Base-by-base conservation (phyloP, 108 stramenopile genomes). In the Stephanodiscus triporus region DNA sequence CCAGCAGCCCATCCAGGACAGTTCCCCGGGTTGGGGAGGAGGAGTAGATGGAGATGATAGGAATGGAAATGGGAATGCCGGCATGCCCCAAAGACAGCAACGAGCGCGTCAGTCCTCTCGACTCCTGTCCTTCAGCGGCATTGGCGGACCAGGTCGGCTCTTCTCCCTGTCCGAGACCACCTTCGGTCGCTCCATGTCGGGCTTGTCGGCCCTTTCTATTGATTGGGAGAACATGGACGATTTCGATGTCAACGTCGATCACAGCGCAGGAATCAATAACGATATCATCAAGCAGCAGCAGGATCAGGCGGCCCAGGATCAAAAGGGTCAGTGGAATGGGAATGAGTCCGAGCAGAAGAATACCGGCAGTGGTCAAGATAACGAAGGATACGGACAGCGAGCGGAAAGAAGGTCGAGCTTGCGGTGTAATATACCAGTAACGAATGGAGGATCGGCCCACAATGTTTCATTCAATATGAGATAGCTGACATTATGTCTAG, bases 151-250 rank as follows among this genome's bases (percentile, higher is more conserved):
- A 11, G 68, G 73, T 10, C 73, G 87, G 14, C 84, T 78, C 53
- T 80, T 80, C 63, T 86, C 81, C 9, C 30, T 83, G 22, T 85
- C 87, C 10, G 64, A 77, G 51, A 74, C 80, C 1, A 89, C 90
- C 11, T 95, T 91, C 77, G 91, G 89, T n/a, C 88, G 93, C 37
- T 91, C 93, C 45, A 95, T 95, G 93, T 92, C 91, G 23, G 93
- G 93, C 19, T 71, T 95, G 9, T 95, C 93, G 11, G 91, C 91
- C 11, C 70, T 95, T 60, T 88, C 88, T 1, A 95, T 95, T 63
- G 93, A 95, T 63, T 95, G 93, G 93, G 93, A 95, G 55, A 95
- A 95, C 55, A 88, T 95, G 91, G 93, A 95, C 5, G 93, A 95
- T 66, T 95, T 95, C 72, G 93, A 95, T 79, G 72, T 95, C 19